Evolutionary conservation across 192 early-diverging fungal species (phyloP).

Genomic region (Funneliformis mosseae): DNA sequence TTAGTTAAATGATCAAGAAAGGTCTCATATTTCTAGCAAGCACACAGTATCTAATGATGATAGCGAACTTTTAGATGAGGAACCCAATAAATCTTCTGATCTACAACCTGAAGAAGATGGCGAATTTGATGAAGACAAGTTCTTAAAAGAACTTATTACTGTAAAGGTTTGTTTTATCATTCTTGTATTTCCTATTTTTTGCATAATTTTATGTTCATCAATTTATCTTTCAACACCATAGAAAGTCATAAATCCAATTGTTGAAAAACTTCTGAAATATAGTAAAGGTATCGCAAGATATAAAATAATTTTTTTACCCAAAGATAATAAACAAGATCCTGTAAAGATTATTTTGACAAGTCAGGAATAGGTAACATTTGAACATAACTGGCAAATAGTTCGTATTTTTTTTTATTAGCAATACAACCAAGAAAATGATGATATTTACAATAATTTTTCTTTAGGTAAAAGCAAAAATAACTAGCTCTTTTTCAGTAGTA

Average conservation of each 20-base stretch:
- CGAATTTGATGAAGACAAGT: no score
- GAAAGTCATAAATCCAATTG: neutral
- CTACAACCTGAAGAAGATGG: no score
- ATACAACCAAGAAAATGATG: neutral
- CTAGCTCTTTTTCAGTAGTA: neutral
- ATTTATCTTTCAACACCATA: slow-evolving; percentile 15
- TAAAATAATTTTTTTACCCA: slow-evolving; percentile 27
- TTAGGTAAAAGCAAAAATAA: slow-evolving; percentile 3
- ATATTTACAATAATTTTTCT: slow-evolving; percentile 19
- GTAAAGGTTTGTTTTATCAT: no score
- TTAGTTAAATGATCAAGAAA: no score
- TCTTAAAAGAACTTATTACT: no score
- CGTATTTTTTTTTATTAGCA: neutral
- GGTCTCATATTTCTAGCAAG: no score
- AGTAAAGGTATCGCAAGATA: slow-evolving; percentile 20
- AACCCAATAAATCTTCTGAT: no score
- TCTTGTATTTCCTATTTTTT: no score
- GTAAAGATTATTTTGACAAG: slow-evolving; percentile 10
- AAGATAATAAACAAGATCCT: slow-evolving; percentile 12
- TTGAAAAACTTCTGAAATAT: neutral
- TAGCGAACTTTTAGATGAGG: no score
- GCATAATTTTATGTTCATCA: neutral
- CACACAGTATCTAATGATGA: no score
- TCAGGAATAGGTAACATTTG: slow-evolving; percentile 11
- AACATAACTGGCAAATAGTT: slow-evolving; percentile 4